Evolutionary conservation across 2,329 filamentous ascomycete genomes (phyloP).

Genomic region (Pestalotiopsis fici): DNA sequence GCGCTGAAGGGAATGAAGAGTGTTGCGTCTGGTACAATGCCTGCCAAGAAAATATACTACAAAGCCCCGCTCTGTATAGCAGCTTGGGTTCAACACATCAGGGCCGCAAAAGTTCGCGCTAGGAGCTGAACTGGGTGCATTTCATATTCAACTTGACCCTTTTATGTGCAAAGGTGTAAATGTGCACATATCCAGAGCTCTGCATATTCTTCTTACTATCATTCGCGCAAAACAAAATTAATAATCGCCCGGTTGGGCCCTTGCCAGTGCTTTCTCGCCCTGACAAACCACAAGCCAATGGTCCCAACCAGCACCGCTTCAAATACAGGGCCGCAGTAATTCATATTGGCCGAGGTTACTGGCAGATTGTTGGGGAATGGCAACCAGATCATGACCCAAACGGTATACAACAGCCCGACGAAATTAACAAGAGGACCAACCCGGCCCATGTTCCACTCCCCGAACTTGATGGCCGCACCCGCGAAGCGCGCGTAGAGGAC

Average conservation of each 20-base stretch:
- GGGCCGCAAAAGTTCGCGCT: no score
- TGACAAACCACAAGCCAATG: not conserved
- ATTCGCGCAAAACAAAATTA: not conserved
- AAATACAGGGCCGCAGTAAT: slow-evolving; percentile 7
- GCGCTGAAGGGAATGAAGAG: no score
- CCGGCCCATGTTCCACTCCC: slow-evolving; percentile 2
- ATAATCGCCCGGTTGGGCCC: not conserved
- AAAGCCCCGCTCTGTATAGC: not conserved
- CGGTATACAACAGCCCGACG: not conserved
- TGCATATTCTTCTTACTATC: not conserved
- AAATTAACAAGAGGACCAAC: slow-evolving; percentile 2
- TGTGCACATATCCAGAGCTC: no score
- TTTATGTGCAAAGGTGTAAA: no score
- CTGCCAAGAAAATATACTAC: not conserved
- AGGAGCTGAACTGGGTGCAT: no score
- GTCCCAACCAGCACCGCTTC: slow-evolving; percentile 1
- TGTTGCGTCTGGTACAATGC: not conserved
- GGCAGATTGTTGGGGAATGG: slow-evolving; percentile 8
- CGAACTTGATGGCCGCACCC: not conserved
- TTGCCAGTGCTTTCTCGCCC: not conserved
- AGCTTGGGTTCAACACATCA: not conserved
- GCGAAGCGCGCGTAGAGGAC: not conserved
- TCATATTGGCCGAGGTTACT: slow-evolving; percentile 7
- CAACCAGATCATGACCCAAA: slow-evolving; percentile 7
- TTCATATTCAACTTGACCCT: no score